Evolutionary conservation across 2,329 filamentous ascomycete species (phyloP).

Genomic region (Trichoderma atroviride): DNA sequence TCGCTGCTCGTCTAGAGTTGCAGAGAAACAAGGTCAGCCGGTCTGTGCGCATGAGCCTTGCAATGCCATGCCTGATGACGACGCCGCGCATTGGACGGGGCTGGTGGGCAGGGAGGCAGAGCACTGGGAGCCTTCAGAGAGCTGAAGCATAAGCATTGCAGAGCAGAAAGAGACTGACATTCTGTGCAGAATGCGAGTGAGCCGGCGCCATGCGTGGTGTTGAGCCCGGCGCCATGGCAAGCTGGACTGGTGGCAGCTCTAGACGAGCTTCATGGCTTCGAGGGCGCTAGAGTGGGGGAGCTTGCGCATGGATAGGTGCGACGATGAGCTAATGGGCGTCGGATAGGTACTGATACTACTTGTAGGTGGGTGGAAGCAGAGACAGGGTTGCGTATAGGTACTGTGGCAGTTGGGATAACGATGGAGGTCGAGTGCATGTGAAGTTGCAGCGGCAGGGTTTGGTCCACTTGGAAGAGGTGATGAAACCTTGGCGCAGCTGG

Average conservation of each 20-base stretch:
- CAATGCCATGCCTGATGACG: neutral
- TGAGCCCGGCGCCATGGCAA: slow-evolving; percentile 15
- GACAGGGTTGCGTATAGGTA: neutral
- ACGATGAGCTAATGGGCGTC: slow-evolving; percentile 16
- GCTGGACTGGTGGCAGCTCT: neutral
- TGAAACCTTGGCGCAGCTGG: neutral
- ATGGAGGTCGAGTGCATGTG: neutral
- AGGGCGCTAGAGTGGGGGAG: slow-evolving; percentile 12
- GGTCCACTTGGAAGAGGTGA: neutral
- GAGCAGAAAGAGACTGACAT: neutral
- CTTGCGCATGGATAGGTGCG: neutral
- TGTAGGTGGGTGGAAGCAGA: neutral
- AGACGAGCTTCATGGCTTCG: slow-evolving; percentile 16
- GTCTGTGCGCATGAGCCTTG: slow-evolving; percentile 17
- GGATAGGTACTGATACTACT: neutral
- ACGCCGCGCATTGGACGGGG: neutral
- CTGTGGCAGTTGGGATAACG: neutral
- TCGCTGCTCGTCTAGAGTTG: slow-evolving; percentile 9
- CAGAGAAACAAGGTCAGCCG: slow-evolving; percentile 11
- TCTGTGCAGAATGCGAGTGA: neutral
- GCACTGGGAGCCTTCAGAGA: neutral
- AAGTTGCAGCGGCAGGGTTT: neutral
- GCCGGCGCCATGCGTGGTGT: slow-evolving; percentile 3
- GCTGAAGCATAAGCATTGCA: no score
- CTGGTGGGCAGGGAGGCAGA: neutral